phyloP scores from a whole-genome alignment of 257 asterid genomes.

The Ophiorrhiza pumila region DNA sequence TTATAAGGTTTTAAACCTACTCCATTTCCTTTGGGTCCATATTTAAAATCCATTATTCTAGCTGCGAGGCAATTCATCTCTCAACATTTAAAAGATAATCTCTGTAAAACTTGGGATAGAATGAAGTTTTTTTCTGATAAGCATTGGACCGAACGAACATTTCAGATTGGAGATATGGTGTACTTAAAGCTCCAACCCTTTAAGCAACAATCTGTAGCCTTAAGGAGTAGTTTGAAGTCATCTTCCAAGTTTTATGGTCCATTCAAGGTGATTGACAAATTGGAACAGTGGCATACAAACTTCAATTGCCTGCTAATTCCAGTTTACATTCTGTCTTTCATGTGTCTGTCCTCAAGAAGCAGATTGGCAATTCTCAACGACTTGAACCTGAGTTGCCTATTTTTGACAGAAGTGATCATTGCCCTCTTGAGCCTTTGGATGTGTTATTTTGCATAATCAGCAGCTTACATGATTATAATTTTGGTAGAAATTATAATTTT shows the following conservation, averaged over 20 bases:
- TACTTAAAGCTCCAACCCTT: not conserved
- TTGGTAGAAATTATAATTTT: too few species aligned
- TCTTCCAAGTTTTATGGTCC: not conserved
- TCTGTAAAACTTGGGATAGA: accelerated
- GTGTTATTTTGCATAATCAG: too few species aligned
- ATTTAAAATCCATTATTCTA: not conserved
- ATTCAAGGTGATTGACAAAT: not conserved
- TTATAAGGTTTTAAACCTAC: not conserved
- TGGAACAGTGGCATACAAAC: not conserved
- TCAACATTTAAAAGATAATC: not conserved
- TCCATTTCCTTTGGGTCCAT: not conserved
- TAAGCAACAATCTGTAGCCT: not conserved
- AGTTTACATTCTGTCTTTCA: not conserved
- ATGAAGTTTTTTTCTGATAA: not conserved
- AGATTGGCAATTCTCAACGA: too few species aligned
- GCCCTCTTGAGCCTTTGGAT: too few species aligned
- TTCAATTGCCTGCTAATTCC: not conserved
- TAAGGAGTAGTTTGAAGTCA: not conserved
- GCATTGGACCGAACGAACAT: not conserved
- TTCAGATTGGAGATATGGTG: not conserved
- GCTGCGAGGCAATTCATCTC: not conserved
- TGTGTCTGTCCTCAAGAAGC: not conserved
- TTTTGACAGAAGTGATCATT: too few species aligned
- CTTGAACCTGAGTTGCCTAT: too few species aligned
- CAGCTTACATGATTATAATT: too few species aligned